Evolutionary conservation across 2,329 filamentous ascomycete genomes (phyloP), one percentile per base, ranked within the genome.

Genomic region (Aspergillus floridensis): DNA sequence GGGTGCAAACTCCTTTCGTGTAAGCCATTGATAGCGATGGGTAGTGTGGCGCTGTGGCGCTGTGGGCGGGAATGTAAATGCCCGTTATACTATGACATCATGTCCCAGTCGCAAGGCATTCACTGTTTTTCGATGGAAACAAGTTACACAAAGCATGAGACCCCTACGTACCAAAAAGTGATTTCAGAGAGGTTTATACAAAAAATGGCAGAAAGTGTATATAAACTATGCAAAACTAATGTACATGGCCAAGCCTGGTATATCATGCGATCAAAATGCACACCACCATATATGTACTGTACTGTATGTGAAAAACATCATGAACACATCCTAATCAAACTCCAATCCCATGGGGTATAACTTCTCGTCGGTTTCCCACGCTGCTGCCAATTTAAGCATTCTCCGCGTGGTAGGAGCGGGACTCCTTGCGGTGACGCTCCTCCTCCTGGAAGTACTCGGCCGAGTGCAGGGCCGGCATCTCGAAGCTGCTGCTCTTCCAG

Each of bases 401-500:
- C 64, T 74, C 71, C 2, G 68, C 65, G 50, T 74, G 71, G 29
- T 65, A 57, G 21, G 63, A 58, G 7, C 59, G 58, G 24, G 62
- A 60, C 46, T 68, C 65, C 64, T 72, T 71, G 21, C 66, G 38
- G 16, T 44, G 16, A 44, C 14, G 63, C 19, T 58, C 67, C 19
- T 61, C 59, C 2, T 59, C 58, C 38, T 44, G 38, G 16, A 16
- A 19, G 24, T 24, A 63, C 49, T 68, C 66, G 5, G 64, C 65
- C 1, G 61, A 53, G 48, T 59, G 58, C 29, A 63, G 57, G 4
- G 59, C 68, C 48, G 58, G 77, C 56, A 66, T 66, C 66, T 70
- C 68, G 31, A 64, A 88, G 56, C 80, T 75, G 58, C 77, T 75
- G 69, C 85, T 87, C 77, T 84, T 81, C 74, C 82, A 83, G 0